A percentile compares a stretch with the other conserved stretches of the same genome.
These are phyloP conservation scores for Poa annua DNA, from an alignment of 176 grass and related monocot genomes.

Conservation along the genomic window DNA sequence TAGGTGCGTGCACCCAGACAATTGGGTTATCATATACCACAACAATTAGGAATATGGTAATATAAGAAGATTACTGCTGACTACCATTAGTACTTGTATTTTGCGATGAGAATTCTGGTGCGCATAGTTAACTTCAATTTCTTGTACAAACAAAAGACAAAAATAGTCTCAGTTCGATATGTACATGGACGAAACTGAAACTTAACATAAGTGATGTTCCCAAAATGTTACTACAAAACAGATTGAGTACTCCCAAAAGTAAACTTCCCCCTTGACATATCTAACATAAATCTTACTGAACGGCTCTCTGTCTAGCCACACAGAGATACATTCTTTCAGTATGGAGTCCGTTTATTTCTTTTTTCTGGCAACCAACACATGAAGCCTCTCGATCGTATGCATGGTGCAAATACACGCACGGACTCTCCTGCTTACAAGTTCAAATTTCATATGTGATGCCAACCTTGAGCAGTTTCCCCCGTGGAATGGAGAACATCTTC, in stretches of 20 bases:
- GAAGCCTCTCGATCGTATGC: not conserved
- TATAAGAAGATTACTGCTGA: no score
- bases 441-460: slow-evolving; percentile 77
- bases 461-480: slow-evolving; percentile 65
- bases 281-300: not conserved
- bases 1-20: no score
- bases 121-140: no score
- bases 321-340: not conserved
- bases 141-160: not conserved
- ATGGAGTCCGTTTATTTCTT: not conserved
- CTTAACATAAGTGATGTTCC: no score
- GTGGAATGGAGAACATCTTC: slow-evolving; percentile 64
- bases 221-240: not conserved
- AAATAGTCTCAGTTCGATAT: not conserved
- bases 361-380: not conserved
- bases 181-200: not conserved
- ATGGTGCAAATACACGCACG: not conserved
- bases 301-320: not conserved
- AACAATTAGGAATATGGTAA: no score
- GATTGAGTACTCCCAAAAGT: not conserved
- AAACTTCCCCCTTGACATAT: not conserved
- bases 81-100: no score
- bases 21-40: no score
- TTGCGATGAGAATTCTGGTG: no score
- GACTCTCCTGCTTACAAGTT: not conserved